Conservation (phyloP, 768 basidiomycete genomes). For the Boletus sensibilis region DNA sequence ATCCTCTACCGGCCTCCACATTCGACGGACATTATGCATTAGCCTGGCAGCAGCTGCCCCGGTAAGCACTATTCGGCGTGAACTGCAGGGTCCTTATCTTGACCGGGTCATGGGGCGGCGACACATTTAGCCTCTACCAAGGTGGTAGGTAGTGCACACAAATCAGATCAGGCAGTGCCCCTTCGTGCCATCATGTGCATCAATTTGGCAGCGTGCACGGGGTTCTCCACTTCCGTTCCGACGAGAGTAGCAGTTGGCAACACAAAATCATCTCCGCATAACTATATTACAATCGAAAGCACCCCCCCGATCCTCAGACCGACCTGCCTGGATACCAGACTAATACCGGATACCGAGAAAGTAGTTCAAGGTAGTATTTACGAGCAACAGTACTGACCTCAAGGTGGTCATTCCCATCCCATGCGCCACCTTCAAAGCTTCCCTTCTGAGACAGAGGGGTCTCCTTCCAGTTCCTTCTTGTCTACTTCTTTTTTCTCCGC, state of each 20-base stretch:
- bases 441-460: constrained; percentile 2
- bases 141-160: background rate
- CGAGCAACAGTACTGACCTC: background rate
- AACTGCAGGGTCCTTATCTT: background rate
- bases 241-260: background rate
- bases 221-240: background rate
- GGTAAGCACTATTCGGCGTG: background rate
- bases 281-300: no score
- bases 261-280: background rate
- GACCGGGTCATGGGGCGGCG: background rate
- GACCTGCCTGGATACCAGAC: background rate
- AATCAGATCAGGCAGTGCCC: background rate
- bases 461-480: background rate
- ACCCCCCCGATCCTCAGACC: no score
- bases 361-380: background rate
- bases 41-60: background rate
- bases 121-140: background rate
- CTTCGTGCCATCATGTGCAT: background rate
- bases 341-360: no score
- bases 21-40: constrained; percentile 11
- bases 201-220: background rate
- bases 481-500: background rate
- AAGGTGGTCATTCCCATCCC: background rate
- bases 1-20: background rate
- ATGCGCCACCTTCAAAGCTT: constrained; percentile 1